A percentile compares a stretch with the other conserved stretches of the same genome.
These are phyloP conservation scores for Cyclotella cryptica DNA, from an alignment of 108 stramenopile genomes.

Conservation along the genomic window DNA sequence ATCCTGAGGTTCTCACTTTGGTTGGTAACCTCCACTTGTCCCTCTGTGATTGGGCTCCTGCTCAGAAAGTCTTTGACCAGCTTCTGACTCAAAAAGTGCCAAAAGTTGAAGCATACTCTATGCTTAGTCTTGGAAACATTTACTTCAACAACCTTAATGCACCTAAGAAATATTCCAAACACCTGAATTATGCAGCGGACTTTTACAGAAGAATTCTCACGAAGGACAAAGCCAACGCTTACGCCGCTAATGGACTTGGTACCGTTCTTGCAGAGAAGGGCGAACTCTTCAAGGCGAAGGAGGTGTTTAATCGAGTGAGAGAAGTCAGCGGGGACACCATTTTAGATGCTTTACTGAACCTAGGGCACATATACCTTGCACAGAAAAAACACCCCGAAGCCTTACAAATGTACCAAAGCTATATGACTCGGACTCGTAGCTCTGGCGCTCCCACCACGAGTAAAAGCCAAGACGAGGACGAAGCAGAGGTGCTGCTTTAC, in stretches of 20 bases:
- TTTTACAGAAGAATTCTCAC: constrained; percentile 76
- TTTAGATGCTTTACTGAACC: constrained; percentile 81
- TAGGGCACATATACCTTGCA: constrained; percentile 88
- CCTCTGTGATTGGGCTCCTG: constrained; percentile 85
- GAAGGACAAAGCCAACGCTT: constrained; percentile 90
- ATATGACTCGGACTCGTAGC: constrained; percentile 76
- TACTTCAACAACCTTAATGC: constrained; percentile 86
- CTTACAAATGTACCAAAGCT: constrained; percentile 89
- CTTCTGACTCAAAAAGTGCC: constrained; percentile 79
- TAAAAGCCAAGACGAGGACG: constrained; percentile 83
- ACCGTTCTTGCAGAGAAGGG: constrained; percentile 90
- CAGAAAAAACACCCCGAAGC: constrained; percentile 89
- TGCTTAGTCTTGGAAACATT: constrained; percentile 87
- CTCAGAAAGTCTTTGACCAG: constrained; percentile 85
- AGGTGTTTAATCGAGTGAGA: constrained; percentile 86
- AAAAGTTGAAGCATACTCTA: constrained; percentile 85
- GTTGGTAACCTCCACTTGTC: constrained; percentile 91
- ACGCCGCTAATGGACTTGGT: constrained; percentile 89
- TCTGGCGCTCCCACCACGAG: constrained; percentile 74
- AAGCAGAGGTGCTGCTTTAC: constrained; percentile 80
- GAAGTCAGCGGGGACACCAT: constrained; percentile 88
- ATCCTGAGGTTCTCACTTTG: constrained; percentile 86
- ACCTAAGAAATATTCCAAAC: constrained; percentile 74
- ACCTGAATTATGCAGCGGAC: constrained; percentile 81
- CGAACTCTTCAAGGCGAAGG: constrained; percentile 86